Evolutionary conservation across 352 stramenopile genomes (phyloP).

Genomic region (Globisporangium polare): DNA sequence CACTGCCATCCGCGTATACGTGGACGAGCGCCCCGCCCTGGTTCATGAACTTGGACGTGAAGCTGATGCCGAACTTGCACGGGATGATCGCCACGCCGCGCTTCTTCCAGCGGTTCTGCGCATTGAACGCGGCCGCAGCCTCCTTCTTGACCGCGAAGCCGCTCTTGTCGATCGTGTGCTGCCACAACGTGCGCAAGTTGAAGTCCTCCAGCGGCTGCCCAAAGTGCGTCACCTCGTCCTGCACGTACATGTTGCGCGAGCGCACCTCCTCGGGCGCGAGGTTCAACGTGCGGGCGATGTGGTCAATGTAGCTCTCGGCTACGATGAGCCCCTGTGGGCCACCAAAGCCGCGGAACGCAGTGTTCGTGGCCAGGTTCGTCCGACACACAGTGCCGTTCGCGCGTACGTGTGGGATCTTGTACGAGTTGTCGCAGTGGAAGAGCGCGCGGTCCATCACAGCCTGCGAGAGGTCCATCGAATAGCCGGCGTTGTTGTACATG

Average conservation of each 20-base stretch:
- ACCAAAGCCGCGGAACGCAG: slow-evolving; percentile 95
- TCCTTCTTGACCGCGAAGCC: slow-evolving; percentile 64
- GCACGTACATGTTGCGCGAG: slow-evolving; percentile 90
- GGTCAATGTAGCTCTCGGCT: slow-evolving; percentile 94
- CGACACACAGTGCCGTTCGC: slow-evolving; percentile 90
- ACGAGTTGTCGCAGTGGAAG: slow-evolving; percentile 95
- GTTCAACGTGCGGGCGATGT: slow-evolving; percentile 86
- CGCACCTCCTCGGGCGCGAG: slow-evolving; percentile 72
- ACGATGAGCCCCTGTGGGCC: slow-evolving; percentile 91
- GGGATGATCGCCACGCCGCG: slow-evolving; percentile 83
- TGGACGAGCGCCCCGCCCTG: slow-evolving; percentile 94
- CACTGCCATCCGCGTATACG: slow-evolving; percentile 94
- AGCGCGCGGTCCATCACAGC: slow-evolving; percentile 94
- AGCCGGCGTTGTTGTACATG: slow-evolving; percentile 94
- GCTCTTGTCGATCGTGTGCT: slow-evolving; percentile 58
- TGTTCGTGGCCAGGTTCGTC: slow-evolving; percentile 94
- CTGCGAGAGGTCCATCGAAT: slow-evolving; percentile 92
- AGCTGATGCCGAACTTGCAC: slow-evolving; percentile 95
- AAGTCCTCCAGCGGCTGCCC: slow-evolving; percentile 91
- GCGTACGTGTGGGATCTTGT: slow-evolving; percentile 91
- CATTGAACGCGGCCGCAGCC: slow-evolving; percentile 88
- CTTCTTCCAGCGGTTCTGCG: slow-evolving; percentile 89
- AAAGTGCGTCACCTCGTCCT: slow-evolving; percentile 90
- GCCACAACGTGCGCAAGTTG: slow-evolving; percentile 88
- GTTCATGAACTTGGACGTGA: slow-evolving; percentile 97